phyloP scores from a whole-genome alignment of 768 basidiomycete species.

The Strobilomyces dryophilus region DNA sequence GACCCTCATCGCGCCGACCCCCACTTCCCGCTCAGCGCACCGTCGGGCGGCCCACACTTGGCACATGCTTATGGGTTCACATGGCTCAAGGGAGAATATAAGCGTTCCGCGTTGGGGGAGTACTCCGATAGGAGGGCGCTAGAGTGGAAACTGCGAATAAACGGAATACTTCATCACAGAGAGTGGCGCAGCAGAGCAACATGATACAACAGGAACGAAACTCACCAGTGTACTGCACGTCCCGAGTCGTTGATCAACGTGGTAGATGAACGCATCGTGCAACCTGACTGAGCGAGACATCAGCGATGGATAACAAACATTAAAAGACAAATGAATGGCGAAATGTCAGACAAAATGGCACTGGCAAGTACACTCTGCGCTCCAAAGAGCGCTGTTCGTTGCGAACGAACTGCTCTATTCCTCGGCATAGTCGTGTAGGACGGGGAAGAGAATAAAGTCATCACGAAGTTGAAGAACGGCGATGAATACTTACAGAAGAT shows the following conservation, averaged over 20 bases:
- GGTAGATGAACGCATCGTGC: too few relatives aligned
- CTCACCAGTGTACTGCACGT: constrained; percentile 18
- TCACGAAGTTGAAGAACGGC: constrained; percentile 29
- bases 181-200: constrained; percentile 18
- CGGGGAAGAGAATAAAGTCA: constrained; percentile 90
- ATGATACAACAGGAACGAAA: constrained; percentile 6
- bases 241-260: neutral
- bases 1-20: constrained; percentile 71
- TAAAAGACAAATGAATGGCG: neutral
- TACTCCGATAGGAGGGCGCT: constrained; percentile 63
- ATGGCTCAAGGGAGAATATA: constrained; percentile 64
- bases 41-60: constrained; percentile 60
- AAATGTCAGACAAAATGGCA: constrained; percentile 76
- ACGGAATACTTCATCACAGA: constrained; percentile 56
- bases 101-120: constrained; percentile 70
- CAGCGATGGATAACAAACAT: constrained; percentile 7
- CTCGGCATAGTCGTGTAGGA: constrained; percentile 89
- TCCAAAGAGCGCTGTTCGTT: constrained; percentile 61
- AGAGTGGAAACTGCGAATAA: constrained; percentile 89
- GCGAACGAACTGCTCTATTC: constrained; percentile 75
- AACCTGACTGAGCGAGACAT: constrained; percentile 8
- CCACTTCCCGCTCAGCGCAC: constrained; percentile 74
- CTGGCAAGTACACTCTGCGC: constrained; percentile 82
- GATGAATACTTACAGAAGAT: constrained; percentile 9
- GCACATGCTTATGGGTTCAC: constrained; percentile 66